phyloP scores from a whole-genome alignment of 2,329 filamentous ascomycete genomes.

The Sporothrix variecibatus region DNA sequence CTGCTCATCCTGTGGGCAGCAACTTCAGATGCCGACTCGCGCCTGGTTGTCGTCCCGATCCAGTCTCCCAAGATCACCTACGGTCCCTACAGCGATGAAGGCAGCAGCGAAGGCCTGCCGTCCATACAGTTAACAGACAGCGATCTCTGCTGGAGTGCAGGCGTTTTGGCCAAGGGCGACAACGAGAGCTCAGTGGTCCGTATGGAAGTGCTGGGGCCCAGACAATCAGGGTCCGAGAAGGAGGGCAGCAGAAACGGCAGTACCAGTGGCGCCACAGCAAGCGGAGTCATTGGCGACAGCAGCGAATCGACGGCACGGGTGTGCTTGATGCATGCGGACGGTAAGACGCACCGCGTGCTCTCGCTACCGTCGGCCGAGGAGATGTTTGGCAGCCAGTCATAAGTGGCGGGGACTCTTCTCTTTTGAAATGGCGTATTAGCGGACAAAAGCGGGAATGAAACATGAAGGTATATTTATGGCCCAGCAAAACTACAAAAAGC shows the following conservation, averaged over 20 bases:
- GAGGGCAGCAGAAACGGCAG: not conserved
- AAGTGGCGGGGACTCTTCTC: too few species aligned
- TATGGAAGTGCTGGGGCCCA: slow-evolving; percentile 55
- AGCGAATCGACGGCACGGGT: slow-evolving; percentile 48
- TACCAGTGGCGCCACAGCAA: not conserved
- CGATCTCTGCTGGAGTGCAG: slow-evolving; percentile 26
- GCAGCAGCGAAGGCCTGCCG: not conserved
- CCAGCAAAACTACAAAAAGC: not conserved
- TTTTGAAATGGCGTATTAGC: not conserved
- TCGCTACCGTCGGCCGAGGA: slow-evolving; percentile 40
- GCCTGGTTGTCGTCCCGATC: slow-evolving; percentile 27
- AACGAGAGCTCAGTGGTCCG: slow-evolving; percentile 35
- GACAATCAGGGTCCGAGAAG: slow-evolving; percentile 26
- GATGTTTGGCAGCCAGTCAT: slow-evolving; percentile 19
- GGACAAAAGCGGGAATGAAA: not conserved
- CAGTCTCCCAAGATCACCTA: slow-evolving; percentile 22
- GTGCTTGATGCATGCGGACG: slow-evolving; percentile 53
- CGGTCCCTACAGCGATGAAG: slow-evolving; percentile 1
- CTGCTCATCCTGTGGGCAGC: slow-evolving; percentile 62
- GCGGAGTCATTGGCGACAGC: not conserved
- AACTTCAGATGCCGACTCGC: slow-evolving; percentile 28
- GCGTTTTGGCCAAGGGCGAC: not conserved
- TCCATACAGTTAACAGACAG: slow-evolving; percentile 1
- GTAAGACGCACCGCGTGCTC: slow-evolving; percentile 52
- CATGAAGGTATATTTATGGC: slow-evolving; percentile 16